phyloP scores from a whole-genome alignment of 139 green algal genomes.

The Tetratostichococcus sp. region DNA sequence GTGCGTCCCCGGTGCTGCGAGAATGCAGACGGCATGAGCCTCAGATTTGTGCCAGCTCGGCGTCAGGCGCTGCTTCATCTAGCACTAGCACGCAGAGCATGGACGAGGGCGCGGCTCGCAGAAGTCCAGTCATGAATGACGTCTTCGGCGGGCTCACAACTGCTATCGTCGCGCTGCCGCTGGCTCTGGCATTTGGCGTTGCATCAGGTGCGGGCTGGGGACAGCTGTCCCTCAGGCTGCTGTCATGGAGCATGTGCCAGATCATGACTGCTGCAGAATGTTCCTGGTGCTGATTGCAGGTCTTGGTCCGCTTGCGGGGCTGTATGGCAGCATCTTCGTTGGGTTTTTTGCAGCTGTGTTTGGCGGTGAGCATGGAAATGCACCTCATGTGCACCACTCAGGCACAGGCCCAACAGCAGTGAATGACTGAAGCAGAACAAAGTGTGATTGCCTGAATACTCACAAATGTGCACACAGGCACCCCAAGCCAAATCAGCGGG shows the following conservation, averaged over 20 bases:
- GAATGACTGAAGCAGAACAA: too few species aligned
- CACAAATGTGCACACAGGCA: too few species aligned
- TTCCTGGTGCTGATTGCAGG: slow-evolving; percentile 3
- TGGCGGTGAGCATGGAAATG: not conserved
- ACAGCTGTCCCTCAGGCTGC: not conserved
- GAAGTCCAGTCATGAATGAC: slow-evolving; percentile 1
- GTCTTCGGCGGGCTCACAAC: slow-evolving; percentile 23
- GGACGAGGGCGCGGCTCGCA: not conserved
- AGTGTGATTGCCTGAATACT: too few species aligned
- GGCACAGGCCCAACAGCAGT: too few species aligned
- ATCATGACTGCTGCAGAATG: too few species aligned
- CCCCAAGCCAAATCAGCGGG: slow-evolving; percentile 19
- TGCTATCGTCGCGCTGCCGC: slow-evolving; percentile 23
- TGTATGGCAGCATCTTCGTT: slow-evolving; percentile 27
- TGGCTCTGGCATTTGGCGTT: slow-evolving; percentile 27
- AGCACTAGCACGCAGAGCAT: not conserved
- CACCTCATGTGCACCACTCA: too few species aligned
- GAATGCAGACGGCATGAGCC: too few species aligned
- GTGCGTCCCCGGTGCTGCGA: too few species aligned
- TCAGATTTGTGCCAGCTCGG: too few species aligned
- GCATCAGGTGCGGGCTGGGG: slow-evolving; percentile 11
- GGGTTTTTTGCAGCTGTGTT: slow-evolving; percentile 29
- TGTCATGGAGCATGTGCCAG: too few species aligned
- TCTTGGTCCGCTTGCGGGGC: slow-evolving; percentile 16
- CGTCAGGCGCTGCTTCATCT: too few species aligned